A percentile compares a stretch with the other conserved stretches of the same genome.
phyloP scores from a whole-genome alignment of 108 stramenopile species.

The Skeletonema costatum region DNA sequence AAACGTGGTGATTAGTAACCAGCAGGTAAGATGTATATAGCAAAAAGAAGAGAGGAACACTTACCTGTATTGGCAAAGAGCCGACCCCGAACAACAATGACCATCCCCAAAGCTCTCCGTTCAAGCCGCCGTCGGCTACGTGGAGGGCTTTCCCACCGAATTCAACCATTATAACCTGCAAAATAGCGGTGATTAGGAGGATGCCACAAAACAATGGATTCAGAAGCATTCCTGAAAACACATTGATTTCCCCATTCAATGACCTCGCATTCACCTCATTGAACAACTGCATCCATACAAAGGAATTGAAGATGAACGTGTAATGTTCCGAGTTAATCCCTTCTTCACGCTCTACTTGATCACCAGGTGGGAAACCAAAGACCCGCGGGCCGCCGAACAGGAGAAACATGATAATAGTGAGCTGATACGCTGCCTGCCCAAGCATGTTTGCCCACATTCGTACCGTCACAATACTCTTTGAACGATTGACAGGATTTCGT shows the following conservation, averaged over 20 bases:
- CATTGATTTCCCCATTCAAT: conserved; percentile 83
- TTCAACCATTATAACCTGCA: conserved; percentile 92
- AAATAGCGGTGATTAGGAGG: conserved; percentile 70
- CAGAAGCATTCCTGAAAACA: conserved; percentile 75
- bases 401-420: conserved; percentile 75
- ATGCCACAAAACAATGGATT: conserved; percentile 89
- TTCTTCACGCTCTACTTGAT: conserved; percentile 51
- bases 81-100: no score
- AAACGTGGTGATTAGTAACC: no score
- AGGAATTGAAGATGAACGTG: conserved; percentile 95
- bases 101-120: no score
- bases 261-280: conserved; percentile 95
- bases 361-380: conserved; percentile 58
- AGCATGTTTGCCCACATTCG: conserved; percentile 94
- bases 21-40: no score
- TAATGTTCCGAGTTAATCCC: conserved; percentile 77
- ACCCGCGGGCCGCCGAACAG: conserved; percentile 66
- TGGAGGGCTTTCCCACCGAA: conserved; percentile 83
- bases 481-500: conserved; percentile 78
- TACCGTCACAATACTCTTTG: conserved; percentile 79
- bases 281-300: conserved; percentile 97
- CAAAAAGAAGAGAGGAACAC: no score
- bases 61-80: no score
- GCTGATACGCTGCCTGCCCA: conserved; percentile 88
- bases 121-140: conserved; percentile 65